Evolutionary conservation across 768 basidiomycete genomes (phyloP).

Genomic region (Kwoniella europaea): DNA sequence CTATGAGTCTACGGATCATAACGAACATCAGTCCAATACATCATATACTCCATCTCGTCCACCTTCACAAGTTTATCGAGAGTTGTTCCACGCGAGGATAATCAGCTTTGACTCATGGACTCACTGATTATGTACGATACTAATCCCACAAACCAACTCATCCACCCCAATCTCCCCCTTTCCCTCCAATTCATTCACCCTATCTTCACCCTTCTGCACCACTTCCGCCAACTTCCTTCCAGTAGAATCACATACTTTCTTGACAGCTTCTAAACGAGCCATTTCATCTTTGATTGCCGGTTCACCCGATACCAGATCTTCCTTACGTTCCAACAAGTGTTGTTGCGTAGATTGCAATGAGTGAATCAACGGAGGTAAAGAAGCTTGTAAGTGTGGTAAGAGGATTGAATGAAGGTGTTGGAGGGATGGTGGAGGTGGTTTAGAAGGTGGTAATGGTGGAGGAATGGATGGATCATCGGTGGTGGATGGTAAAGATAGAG

Average conservation of each 20-base stretch:
- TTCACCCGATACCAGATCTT: slow-evolving; percentile 83
- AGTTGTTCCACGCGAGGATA: no score
- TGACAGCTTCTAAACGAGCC: slow-evolving; percentile 88
- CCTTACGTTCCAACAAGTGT: slow-evolving; percentile 74
- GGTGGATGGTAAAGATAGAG: slow-evolving; percentile 24
- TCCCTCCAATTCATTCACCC: slow-evolving; percentile 73
- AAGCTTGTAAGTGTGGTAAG: slow-evolving; percentile 73
- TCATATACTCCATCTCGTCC: no score
- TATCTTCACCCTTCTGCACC: slow-evolving; percentile 71
- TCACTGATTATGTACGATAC: slow-evolving; percentile 96
- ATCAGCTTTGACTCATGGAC: slow-evolving; percentile 49
- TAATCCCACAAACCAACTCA: slow-evolving; percentile 92
- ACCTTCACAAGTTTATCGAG: no score
- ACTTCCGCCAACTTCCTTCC: slow-evolving; percentile 69
- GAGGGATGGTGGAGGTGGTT: slow-evolving; percentile 54
- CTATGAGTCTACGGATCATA: slow-evolving; percentile 70
- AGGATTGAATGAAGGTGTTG: slow-evolving; percentile 64
- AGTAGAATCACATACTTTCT: slow-evolving; percentile 84
- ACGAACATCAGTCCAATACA: no score
- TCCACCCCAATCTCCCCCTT: slow-evolving; percentile 93
- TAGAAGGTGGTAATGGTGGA: slow-evolving; percentile 50
- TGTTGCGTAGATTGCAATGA: slow-evolving; percentile 62
- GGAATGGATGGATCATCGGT: slow-evolving; percentile 8
- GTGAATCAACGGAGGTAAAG: slow-evolving; percentile 71
- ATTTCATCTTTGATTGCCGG: slow-evolving; percentile 97